These are phyloP conservation scores for Crithidia sp. DNA, from an alignment of 208 protist genomes.

Conservation along the genomic window DNA sequence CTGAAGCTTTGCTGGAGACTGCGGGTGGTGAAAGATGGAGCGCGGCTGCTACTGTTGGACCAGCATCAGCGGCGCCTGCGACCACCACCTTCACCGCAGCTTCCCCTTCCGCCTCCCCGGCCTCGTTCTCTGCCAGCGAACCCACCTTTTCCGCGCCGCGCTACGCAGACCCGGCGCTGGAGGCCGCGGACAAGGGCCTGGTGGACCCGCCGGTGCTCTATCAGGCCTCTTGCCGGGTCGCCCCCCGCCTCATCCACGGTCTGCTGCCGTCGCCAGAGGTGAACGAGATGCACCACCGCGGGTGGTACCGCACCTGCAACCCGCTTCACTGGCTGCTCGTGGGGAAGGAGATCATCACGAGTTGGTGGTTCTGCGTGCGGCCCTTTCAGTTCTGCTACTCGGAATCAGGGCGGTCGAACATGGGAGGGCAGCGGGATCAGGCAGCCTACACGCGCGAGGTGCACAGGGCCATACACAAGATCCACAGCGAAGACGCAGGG, in stretches of 20 bases:
- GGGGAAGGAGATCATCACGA: conserved; percentile 58
- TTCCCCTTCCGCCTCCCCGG: background rate
- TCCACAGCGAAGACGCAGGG: conserved; percentile 18
- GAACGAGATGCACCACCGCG: conserved; percentile 65
- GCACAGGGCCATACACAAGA: conserved; percentile 53
- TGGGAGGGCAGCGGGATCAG: conserved; percentile 72
- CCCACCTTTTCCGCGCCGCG: background rate
- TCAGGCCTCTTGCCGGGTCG: conserved; percentile 58
- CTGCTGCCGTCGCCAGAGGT: conserved; percentile 81
- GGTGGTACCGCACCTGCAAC: conserved; percentile 54
- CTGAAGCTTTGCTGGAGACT: background rate
- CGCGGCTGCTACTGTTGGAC: background rate
- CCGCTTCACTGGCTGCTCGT: conserved; percentile 69
- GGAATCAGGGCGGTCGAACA: conserved; percentile 59
- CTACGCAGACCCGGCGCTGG: background rate
- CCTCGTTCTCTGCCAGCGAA: conserved; percentile 1
- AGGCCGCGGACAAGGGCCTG: conserved; percentile 21
- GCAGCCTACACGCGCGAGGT: conserved; percentile 73
- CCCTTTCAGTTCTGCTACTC: conserved; percentile 67
- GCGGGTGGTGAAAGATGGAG: no score
- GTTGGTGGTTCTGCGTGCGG: conserved; percentile 53
- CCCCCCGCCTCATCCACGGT: conserved; percentile 76
- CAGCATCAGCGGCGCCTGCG: background rate
- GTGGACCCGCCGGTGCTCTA: conserved; percentile 54
- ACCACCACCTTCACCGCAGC: background rate